Base-by-base conservation (phyloP, 169 alveolate species). In the Besnoitia besnoiti region DNA sequence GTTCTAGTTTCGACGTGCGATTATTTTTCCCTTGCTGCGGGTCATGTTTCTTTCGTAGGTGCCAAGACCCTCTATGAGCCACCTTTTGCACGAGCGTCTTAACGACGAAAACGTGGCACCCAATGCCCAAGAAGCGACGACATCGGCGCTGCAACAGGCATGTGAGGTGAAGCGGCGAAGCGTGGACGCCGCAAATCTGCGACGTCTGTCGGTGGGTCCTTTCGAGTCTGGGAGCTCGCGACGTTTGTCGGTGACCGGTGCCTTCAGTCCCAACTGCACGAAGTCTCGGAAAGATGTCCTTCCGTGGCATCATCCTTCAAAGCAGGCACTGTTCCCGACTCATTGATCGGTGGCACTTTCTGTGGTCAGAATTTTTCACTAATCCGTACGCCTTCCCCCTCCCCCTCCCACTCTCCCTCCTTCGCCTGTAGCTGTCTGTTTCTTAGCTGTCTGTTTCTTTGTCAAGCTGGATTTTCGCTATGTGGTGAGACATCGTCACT, bases 41-140 rank as follows among this genome's bases (percentile, higher is more conserved):
- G 7, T 1, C 12, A 55, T 55, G 67, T 19, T 55, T 21, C 30
- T 42, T 37, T 73, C n/a, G 0, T 37, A 73, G 82, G 82, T n/a
- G 39, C 82, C 82, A 19, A n/a, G 82, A 37, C 82, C 82, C 2
- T 73, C 82, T 10, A 73, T 73, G 82, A 73, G 82, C 82, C 82
- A 73, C 46, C 82, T 27, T 42, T 35, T 73, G 39, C 82, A 35
- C 46, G 82, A 73, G 30, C 82, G 46, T 27, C 47, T 37, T 19
- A 37, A 37, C 82, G 82, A 73, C 82, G 82, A 73, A 30, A 73
- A 73, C 82, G n/a, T n/a, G 30, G 5, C 82, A 73, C 46, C 46
- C 82, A 73, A 73, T 5, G 40, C 82, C 16, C 46, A 5, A 55
- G 67, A n/a, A 55, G n/a, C 67, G 24, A 55, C 12, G 30, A n/a